Conservation (phyloP, 1,284 basidiomycete genomes). For the Gymnopus androsaceus region DNA sequence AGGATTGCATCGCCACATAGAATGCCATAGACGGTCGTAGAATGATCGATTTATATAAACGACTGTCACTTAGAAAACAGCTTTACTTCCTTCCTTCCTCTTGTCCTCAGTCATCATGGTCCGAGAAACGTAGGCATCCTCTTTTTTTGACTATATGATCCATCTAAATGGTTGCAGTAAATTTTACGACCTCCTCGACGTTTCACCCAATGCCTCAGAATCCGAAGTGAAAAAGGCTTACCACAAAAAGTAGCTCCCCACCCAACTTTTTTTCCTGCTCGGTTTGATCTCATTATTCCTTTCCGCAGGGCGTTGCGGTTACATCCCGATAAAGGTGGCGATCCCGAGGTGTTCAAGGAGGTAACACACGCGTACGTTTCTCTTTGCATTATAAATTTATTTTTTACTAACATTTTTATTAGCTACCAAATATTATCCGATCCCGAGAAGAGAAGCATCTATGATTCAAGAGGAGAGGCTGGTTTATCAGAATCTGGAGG, state of each 20-base stretch:
- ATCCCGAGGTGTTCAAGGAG: conserved; percentile 97
- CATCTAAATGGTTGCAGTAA: conserved; percentile 53
- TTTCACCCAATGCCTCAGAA: conserved; percentile 75
- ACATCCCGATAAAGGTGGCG: conserved; percentile 97
- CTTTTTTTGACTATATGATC: conserved; percentile 15
- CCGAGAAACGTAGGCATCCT: conserved; percentile 63
- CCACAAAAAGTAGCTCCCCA: conserved; percentile 90
- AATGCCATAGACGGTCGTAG: conserved; percentile 44
- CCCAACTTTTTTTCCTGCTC: conserved; percentile 21
- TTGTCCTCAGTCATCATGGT: conserved; percentile 51
- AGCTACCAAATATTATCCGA: conserved; percentile 96
- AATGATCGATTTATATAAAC: conserved; percentile 40
- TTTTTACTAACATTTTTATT: conserved; percentile 13
- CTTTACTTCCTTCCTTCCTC: not conserved
- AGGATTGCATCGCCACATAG: conserved; percentile 40
- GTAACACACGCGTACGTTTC: conserved; percentile 88
- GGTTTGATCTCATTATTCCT: conserved; percentile 14
- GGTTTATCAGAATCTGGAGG: conserved; percentile 87
- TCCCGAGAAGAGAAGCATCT: conserved; percentile 79
- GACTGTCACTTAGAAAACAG: too few relatives aligned
- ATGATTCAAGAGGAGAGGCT: conserved; percentile 94
- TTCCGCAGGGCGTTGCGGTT: conserved; percentile 75
- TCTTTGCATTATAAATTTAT: not conserved
- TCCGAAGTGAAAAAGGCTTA: conserved; percentile 92
- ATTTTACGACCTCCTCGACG: conserved; percentile 89